phyloP scores from a whole-genome alignment of 176 grass and related monocot species.

The Paspalum notatum region DNA sequence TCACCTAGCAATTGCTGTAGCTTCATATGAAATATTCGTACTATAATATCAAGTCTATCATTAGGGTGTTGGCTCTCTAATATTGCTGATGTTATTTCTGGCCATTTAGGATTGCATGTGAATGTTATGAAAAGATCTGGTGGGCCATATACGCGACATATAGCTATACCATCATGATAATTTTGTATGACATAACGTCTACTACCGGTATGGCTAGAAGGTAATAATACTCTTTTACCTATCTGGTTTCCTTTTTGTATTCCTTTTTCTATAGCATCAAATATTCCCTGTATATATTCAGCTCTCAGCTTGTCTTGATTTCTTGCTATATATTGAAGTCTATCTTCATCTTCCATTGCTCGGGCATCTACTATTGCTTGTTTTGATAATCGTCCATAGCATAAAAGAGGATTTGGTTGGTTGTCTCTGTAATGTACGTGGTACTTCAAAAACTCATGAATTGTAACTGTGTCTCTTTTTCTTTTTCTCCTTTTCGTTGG shows the following conservation, averaged over 20 bases:
- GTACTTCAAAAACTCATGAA: not conserved
- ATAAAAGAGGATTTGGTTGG: not conserved
- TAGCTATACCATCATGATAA: conserved; percentile 3
- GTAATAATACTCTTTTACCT: not conserved
- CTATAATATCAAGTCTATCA: not conserved
- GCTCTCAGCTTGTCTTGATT: not conserved
- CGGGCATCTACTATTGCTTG: not conserved
- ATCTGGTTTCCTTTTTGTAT: not conserved
- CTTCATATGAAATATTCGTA: not conserved
- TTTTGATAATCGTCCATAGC: not conserved
- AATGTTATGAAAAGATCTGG: not conserved
- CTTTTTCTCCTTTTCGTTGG: too few species aligned
- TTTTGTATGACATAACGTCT: not conserved
- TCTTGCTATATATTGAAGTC: not conserved
- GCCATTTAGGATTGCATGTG: not conserved
- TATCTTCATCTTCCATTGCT: not conserved
- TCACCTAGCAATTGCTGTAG: not conserved
- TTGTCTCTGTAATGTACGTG: not conserved
- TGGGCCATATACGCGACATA: not conserved
- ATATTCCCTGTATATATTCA: not conserved
- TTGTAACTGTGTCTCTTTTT: not conserved
- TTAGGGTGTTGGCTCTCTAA: not conserved
- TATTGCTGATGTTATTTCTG: not conserved
- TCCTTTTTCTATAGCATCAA: not conserved
- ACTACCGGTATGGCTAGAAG: not conserved